These are phyloP conservation scores for Talaromyces sp. DNA, from an alignment of 2,329 filamentous ascomycete genomes.

Conservation along the genomic window DNA sequence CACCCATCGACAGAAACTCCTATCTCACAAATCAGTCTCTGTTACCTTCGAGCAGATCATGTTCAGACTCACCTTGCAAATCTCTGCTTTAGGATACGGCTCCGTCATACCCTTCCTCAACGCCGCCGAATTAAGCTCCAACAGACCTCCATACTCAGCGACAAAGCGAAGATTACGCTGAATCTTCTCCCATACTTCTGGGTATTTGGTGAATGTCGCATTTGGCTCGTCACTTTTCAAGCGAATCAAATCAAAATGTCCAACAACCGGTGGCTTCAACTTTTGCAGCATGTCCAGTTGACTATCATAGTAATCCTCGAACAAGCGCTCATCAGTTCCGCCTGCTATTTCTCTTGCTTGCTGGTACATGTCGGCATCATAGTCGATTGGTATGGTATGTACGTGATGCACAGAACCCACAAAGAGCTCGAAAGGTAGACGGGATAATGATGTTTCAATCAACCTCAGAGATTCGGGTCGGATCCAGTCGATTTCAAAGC, in stretches of 20 bases:
- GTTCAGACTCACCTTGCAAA: constrained; percentile 57
- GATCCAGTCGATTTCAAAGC: constrained; percentile 93
- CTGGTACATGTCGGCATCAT: constrained; percentile 66
- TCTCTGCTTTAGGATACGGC: constrained; percentile 77
- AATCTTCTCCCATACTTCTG: constrained; percentile 70
- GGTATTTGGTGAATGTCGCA: constrained; percentile 58
- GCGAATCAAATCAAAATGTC: constrained; percentile 90
- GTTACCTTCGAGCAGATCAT: constrained; percentile 14
- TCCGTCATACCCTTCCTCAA: constrained; percentile 86
- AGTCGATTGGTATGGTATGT: constrained; percentile 84
- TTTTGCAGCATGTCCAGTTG: constrained; percentile 77
- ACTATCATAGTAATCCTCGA: constrained; percentile 81
- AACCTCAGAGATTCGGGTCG: constrained; percentile 63
- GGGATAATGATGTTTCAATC: constrained; percentile 58
- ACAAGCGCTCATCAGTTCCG: constrained; percentile 70
- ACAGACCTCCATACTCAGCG: constrained; percentile 70
- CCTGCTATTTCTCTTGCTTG: constrained; percentile 58
- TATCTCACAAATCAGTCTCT: constrained; percentile 35
- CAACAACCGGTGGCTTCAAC: constrained; percentile 74
- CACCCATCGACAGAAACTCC: constrained; percentile 71
- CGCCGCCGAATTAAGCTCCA: constrained; percentile 87
- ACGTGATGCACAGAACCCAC: constrained; percentile 92
- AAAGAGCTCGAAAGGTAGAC: constrained; percentile 78
- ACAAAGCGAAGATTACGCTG: constrained; percentile 71
- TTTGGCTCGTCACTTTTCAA: constrained; percentile 71